Evolutionary conservation across 208 protist genomes (phyloP).

Genomic region (Trichomonas tenax): DNA sequence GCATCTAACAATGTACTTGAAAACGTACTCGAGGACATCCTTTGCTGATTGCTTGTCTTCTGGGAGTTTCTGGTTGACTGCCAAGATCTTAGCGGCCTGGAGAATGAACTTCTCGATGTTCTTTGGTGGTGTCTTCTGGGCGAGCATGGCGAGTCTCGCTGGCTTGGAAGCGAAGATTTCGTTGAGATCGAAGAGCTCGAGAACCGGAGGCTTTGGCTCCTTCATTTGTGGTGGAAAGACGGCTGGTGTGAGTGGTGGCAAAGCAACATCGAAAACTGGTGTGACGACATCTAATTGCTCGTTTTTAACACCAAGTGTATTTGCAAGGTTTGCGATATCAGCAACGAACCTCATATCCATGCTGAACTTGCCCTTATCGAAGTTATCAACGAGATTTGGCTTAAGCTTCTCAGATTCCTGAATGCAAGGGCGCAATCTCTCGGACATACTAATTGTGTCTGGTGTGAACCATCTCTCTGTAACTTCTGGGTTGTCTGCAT

Average conservation of each 20-base stretch:
- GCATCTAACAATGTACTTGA: background rate
- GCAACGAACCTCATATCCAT: conserved; percentile 11
- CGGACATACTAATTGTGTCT: background rate
- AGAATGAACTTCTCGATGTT: background rate
- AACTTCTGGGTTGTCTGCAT: background rate
- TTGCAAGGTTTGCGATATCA: background rate
- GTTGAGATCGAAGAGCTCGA: background rate
- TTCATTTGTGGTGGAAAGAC: background rate
- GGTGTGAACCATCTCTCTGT: background rate
- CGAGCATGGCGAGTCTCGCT: background rate
- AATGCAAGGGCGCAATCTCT: background rate
- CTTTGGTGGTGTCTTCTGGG: conserved; percentile 2
- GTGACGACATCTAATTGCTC: background rate
- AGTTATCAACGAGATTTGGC: background rate
- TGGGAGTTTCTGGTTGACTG: background rate
- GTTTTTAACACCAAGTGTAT: background rate
- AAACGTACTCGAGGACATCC: background rate
- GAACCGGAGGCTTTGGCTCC: background rate
- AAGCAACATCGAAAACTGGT: background rate
- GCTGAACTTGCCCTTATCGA: background rate
- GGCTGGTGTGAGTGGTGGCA: background rate
- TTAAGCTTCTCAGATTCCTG: background rate
- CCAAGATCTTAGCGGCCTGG: background rate
- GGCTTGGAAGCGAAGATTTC: background rate
- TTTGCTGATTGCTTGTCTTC: background rate